These are phyloP conservation scores for Mortierella sp. DNA, from an alignment of 371 early-diverging fungal genomes.

Conservation along the genomic window DNA sequence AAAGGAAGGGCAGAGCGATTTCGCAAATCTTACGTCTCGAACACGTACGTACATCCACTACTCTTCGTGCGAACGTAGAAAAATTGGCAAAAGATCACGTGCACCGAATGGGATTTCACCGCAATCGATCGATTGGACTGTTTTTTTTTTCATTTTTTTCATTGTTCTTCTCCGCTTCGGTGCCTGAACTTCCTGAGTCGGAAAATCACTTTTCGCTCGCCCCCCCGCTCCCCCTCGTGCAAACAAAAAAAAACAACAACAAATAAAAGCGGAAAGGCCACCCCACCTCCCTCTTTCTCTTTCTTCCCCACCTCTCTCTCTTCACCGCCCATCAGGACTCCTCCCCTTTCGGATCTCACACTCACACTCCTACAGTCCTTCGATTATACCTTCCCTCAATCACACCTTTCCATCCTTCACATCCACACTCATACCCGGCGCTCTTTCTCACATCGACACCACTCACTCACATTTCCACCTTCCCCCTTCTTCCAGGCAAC, in stretches of 20 bases:
- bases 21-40: too few relatives aligned
- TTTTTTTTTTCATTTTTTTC: background rate
- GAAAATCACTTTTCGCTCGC: background rate
- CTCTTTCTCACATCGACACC: background rate
- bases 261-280: background rate
- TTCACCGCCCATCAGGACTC: background rate
- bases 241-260: slow-evolving; percentile 4
- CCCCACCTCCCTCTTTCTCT: background rate
- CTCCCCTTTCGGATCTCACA: background rate
- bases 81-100: too few relatives aligned
- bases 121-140: too few relatives aligned
- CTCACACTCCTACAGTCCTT: background rate
- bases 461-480: background rate
- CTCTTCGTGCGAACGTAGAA: too few relatives aligned
- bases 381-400: background rate
- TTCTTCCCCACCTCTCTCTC: background rate
- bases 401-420: background rate
- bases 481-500: slow-evolving; percentile 72
- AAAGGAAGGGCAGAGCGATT: too few relatives aligned
- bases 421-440: background rate
- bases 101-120: too few relatives aligned
- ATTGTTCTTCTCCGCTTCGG: slow-evolving; percentile 4
- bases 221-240: background rate
- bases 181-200: slow-evolving; percentile 8
- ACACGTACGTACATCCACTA: too few relatives aligned